Conservation (phyloP, 2,329 filamentous ascomycete genomes). For the Myriosclerotinia duriaeana region DNA sequence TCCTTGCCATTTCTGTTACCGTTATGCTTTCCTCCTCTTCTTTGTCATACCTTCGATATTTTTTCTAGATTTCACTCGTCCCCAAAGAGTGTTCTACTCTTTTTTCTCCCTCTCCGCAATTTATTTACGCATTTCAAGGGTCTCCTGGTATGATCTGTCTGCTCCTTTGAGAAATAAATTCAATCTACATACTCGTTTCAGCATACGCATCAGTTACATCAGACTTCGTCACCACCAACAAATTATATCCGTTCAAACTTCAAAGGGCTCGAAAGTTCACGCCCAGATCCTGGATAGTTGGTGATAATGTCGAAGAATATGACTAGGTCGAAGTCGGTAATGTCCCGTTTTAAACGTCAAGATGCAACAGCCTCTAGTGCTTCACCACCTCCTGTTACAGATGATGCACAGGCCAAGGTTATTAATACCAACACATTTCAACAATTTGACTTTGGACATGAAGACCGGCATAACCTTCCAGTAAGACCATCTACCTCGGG, state of each 20-base stretch:
- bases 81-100: neutral
- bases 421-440: conserved; percentile 26
- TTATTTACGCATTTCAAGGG: conserved; percentile 30
- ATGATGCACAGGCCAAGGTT: conserved; percentile 35
- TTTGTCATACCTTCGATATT: conserved; percentile 26
- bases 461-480: conserved; percentile 30
- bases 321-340: conserved; percentile 30
- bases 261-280: conserved; percentile 5
- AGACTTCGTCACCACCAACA: conserved; percentile 29
- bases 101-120: conserved; percentile 23
- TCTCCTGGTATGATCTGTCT: conserved; percentile 40
- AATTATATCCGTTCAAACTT: neutral
- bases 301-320: conserved; percentile 31
- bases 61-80: conserved; percentile 23
- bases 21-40: conserved; percentile 30
- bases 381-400: conserved; percentile 36
- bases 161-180: conserved; percentile 33
- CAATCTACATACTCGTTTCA: conserved; percentile 32
- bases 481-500: conserved; percentile 39
- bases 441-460: conserved; percentile 31
- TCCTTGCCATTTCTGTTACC: conserved; percentile 25
- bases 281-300: conserved; percentile 2
- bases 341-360: conserved; percentile 33
- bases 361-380: conserved; percentile 35
- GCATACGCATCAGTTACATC: conserved; percentile 12